Conservation (phyloP, 192 early-diverging fungal species). For the Rhizoclosmatium sp. region DNA sequence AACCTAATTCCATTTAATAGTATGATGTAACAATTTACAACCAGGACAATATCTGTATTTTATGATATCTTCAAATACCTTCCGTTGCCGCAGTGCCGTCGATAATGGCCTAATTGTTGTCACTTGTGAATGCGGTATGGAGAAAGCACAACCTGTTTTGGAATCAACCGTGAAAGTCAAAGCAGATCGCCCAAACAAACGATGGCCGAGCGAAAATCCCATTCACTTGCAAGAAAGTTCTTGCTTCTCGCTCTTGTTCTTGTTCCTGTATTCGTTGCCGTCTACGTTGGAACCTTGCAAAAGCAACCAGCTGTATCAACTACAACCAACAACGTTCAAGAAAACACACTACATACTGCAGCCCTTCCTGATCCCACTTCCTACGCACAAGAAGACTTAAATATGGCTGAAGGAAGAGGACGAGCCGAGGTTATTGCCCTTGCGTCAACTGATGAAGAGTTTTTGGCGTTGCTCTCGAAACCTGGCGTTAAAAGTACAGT, state of each 20-base stretch:
- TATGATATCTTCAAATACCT: too few species aligned
- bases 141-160: too few species aligned
- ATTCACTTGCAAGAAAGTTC: neutral
- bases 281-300: neutral
- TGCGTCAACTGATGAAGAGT: slow-evolving; percentile 53
- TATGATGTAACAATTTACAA: too few species aligned
- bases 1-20: too few species aligned
- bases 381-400: neutral
- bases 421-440: slow-evolving; percentile 6
- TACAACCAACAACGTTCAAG: too few species aligned
- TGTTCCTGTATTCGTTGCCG: neutral
- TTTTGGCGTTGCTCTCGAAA: slow-evolving; percentile 43
- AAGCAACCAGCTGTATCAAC: neutral
- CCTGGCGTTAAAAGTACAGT: slow-evolving; percentile 43
- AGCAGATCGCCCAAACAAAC: too few species aligned
- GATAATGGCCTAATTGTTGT: too few species aligned
- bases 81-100: too few species aligned
- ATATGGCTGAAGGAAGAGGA: neutral
- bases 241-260: neutral
- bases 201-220: neutral
- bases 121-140: too few species aligned
- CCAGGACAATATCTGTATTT: too few species aligned
- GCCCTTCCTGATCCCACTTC: neutral
- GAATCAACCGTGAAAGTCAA: too few species aligned
- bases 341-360: neutral